Conservation (phyloP, 129 eudicot genomes). For the Arctium minus region DNA sequence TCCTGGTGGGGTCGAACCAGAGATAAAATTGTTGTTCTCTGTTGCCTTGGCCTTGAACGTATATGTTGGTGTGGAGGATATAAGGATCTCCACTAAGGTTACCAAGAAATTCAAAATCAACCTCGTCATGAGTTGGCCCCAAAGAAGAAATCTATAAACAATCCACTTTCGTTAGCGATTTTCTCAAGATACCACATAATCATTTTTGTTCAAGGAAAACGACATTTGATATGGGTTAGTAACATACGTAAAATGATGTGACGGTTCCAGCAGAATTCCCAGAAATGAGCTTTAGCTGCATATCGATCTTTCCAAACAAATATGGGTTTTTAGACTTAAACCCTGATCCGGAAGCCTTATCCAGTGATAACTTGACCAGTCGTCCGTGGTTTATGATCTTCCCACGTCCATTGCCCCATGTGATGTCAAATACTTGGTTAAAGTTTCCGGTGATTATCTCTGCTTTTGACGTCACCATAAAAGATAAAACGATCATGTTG, state of each 20-base stretch:
- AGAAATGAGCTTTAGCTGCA: conserved; percentile 12
- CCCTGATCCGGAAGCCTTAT: conserved; percentile 10
- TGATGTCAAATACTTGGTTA: neutral
- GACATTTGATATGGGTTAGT: neutral
- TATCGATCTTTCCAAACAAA: conserved; percentile 17
- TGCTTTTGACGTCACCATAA: neutral
- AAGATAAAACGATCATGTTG: neutral
- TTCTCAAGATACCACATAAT: neutral
- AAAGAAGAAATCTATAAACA: conserved; percentile 14
- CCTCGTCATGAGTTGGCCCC: conserved; percentile 6
- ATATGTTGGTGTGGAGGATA: conserved; percentile 10
- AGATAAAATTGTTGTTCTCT: conserved; percentile 13
- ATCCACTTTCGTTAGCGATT: neutral
- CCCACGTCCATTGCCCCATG: conserved; percentile 12
- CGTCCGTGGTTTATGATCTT: neutral
- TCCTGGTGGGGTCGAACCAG: conserved; percentile 14
- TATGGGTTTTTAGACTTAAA: conserved; percentile 1
- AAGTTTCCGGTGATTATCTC: neutral
- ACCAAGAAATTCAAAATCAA: conserved; percentile 23
- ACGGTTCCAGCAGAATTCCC: conserved; percentile 23
- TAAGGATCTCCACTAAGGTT: conserved; percentile 24
- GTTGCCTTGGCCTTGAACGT: conserved; percentile 6
- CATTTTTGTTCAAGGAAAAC: neutral
- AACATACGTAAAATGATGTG: conserved; percentile 10
- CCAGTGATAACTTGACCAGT: neutral